Base-by-base conservation (phyloP, 129 eudicot genomes). In the Tanacetum coccineum region DNA sequence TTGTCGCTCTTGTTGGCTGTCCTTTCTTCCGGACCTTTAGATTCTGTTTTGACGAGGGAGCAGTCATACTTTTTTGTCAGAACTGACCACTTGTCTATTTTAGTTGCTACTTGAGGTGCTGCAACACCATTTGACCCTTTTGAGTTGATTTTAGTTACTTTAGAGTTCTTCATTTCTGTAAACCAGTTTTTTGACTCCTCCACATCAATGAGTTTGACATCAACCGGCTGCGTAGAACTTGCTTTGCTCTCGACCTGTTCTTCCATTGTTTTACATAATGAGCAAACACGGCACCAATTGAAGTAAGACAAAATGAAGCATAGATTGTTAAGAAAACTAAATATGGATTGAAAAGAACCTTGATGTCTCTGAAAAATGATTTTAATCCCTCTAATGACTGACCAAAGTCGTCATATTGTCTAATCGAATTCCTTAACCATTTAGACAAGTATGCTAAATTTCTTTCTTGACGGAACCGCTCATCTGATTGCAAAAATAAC, bases 341-440 rank as follows among this genome's bases (percentile, higher is more conserved):
- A 36, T 7, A 36, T 7, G 42, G 42, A 36, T 36, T 36, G 26
- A 56, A 92, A 44, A 70, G 59, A 67, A 88, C 98, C 95, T 84
- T 88, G 46, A 84, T 76, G 67, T 82, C 83, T 76, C 67, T 62
- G 82, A 86, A 93, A 78, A 88, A 93, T 56, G 83, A 68, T 74
- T 81, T 80, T 70, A 93, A 75, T 72, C 78, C 88, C 60, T 86
- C 88, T 51, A 93, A 40, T 67, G 95, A 81, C 61, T 76, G 87
- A 53, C 79, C 88, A 81, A 86, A 86, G 74, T 55, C 69, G 74
- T 80, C 90, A 70, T 86, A 80, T 20, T 87, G 89, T 58, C 85
- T 84, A 61, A 93, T 77, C 12, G 96, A 71, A 64, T 82, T 93
- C 79, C 96, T 83, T 59, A 93, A 68, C 98, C 98, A 93, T 77